These are phyloP conservation scores for Sporothrix pallida DNA, from an alignment of 2,329 filamentous ascomycete genomes.

Conservation along the genomic window DNA sequence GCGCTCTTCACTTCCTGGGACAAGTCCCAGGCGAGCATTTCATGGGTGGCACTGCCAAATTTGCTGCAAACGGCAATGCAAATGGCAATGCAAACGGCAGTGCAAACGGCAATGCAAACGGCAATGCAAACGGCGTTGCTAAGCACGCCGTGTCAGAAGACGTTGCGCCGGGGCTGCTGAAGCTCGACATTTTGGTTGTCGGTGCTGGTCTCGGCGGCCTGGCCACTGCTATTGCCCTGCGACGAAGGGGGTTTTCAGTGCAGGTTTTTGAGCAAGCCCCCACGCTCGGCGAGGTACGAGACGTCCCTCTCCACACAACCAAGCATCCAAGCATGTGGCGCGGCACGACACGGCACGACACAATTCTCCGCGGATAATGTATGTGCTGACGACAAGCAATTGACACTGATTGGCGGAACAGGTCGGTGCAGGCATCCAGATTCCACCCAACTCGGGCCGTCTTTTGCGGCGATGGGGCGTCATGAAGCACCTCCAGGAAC, in stretches of 20 bases:
- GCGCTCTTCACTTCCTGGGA: background rate
- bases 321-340: no score
- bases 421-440: slow-evolving; percentile 50
- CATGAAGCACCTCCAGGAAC: slow-evolving; percentile 40
- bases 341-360: no score
- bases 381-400: no score
- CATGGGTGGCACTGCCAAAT: no score
- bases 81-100: no score
- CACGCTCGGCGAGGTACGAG: slow-evolving; percentile 45
- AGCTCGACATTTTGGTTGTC: slow-evolving; percentile 39
- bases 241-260: slow-evolving; percentile 47
- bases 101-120: no score
- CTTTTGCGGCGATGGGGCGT: slow-evolving; percentile 46
- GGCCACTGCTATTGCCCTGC: slow-evolving; percentile 48
- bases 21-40: background rate
- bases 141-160: background rate
- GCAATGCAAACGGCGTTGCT: background rate
- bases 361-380: no score
- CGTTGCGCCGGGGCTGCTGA: slow-evolving; percentile 27
- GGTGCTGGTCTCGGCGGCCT: slow-evolving; percentile 46
- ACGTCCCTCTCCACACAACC: no score
- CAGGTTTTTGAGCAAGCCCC: slow-evolving; percentile 49
- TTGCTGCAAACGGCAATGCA: no score
- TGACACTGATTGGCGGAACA: no score
- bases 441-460: slow-evolving; percentile 47